A percentile compares a stretch with the other conserved stretches of the same genome.
These are phyloP conservation scores for Rhododendron griersonianum DNA, from an alignment of 148 eudicot genomes.

Conservation along the genomic window DNA sequence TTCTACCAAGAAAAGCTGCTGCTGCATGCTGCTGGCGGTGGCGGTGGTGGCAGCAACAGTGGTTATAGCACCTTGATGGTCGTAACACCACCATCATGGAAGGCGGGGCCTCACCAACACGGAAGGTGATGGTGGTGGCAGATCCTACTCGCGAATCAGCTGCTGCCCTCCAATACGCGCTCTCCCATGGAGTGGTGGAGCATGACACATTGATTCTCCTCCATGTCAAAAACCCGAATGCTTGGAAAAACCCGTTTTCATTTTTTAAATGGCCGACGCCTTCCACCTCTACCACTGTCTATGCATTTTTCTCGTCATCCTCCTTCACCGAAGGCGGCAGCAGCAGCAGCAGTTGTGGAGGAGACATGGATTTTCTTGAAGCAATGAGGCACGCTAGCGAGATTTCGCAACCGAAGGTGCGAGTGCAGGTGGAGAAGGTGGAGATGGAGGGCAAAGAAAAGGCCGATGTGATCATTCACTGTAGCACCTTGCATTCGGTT, in stretches of 20 bases:
- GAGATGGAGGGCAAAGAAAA: conserved; percentile 48
- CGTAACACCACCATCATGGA: conserved; percentile 17
- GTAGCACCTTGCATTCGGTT: conserved; percentile 22
- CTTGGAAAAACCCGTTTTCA: conserved; percentile 30
- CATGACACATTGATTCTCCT: conserved; percentile 46
- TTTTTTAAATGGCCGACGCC: conserved; percentile 27
- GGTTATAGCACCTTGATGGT: conserved; percentile 7
- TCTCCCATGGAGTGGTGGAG: conserved; percentile 47
- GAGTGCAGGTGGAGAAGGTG: conserved; percentile 36
- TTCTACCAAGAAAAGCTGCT: not conserved
- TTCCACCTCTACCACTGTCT: not conserved
- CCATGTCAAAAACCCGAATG: conserved; percentile 27
- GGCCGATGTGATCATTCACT: conserved; percentile 34
- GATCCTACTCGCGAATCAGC: conserved; percentile 56
- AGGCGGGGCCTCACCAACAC: conserved; percentile 1
- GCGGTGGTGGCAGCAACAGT: not conserved
- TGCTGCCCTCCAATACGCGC: conserved; percentile 53
- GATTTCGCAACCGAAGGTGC: conserved; percentile 30
- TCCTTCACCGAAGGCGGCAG: not conserved
- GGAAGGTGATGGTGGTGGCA: conserved; percentile 60
- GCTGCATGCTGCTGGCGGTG: not conserved
- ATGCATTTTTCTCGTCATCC: not conserved
- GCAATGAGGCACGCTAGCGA: conserved; percentile 48
- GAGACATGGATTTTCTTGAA: conserved; percentile 33
- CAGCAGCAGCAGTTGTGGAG: conserved; percentile 16